Evolutionary conservation across 441 rosid genomes (phyloP), one percentile per base, ranked within the genome.

Genomic region (Erodium chrysanthum): DNA sequence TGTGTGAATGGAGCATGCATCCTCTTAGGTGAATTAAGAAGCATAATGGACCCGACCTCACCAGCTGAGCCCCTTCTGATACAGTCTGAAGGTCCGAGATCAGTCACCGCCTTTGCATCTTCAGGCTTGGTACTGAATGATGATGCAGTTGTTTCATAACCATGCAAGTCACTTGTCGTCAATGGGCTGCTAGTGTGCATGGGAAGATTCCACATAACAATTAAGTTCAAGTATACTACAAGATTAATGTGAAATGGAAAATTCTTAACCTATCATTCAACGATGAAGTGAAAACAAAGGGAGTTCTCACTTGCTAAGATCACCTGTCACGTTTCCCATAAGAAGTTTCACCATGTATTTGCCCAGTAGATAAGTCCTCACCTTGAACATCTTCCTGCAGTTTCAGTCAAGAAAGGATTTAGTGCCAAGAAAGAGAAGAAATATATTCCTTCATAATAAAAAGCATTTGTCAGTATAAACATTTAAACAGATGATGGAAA

Each of bases 1-100:
- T 86, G 97, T 5, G 96, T 95, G 81, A 79, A 92, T 25, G 99
- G 99, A 46, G 91, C 93, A 83, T 92, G 98, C 90, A 95, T 84
- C 78, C 76, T 79, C 81, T 86, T 88, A 72, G 67, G 69, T 29
- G 88, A 92, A 82, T 87, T 95, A 73, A 95, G 84, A 79, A 95
- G 98, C 90, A 79, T 84, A 90, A 88, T 79, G 68, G 93, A 84
- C 68, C 90, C 90, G 66, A 86, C 87, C 59, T 80, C 82, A 73
- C 97, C 93, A 79, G 90, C 88, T 70, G 99, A 92, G 60, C 98
- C 99, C 71, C 84, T 88, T 79, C 99, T 85, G 22, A 69, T 69
- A 78, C 48, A 62, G 74, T 76, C 74, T 68, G 82, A 52, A 75
- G 86, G 70, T 66, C 71, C 80, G 70, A 72, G 72, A 76, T 74